phyloP scores from a whole-genome alignment of 805 yeast species.

The Saccharomyces mikatae region DNA sequence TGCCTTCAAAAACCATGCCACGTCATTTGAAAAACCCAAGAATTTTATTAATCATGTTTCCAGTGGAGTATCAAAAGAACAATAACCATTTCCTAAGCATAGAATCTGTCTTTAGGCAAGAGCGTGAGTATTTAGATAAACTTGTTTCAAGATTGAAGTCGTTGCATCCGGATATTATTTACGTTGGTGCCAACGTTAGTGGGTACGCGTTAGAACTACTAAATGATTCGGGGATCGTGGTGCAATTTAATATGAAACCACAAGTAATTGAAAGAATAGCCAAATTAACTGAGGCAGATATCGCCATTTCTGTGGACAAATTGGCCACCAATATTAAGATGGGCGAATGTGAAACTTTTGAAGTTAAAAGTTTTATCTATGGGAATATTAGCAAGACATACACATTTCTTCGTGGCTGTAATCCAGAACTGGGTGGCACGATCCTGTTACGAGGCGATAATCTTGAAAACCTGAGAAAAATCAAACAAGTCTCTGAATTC shows the following conservation, averaged over 20 bases:
- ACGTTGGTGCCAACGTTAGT: slow-evolving; percentile 71
- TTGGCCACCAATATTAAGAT: slow-evolving; percentile 61
- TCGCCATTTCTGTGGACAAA: slow-evolving; percentile 79
- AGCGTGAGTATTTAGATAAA: slow-evolving; percentile 72
- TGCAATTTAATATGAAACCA: slow-evolving; percentile 71
- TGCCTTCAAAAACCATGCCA: slow-evolving; percentile 78
- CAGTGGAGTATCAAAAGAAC: slow-evolving; percentile 72
- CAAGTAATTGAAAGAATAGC: slow-evolving; percentile 75
- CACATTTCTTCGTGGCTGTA: slow-evolving; percentile 73
- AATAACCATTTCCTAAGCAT: slow-evolving; percentile 76
- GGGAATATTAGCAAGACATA: slow-evolving; percentile 57
- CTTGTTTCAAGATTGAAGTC: slow-evolving; percentile 71
- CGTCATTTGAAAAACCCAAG: slow-evolving; percentile 54
- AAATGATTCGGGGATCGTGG: slow-evolving; percentile 70
- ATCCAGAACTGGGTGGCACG: slow-evolving; percentile 68
- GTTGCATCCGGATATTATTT: slow-evolving; percentile 67
- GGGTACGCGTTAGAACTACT: slow-evolving; percentile 72
- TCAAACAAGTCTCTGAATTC: slow-evolving; percentile 74
- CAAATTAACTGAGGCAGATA: slow-evolving; percentile 72
- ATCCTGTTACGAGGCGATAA: slow-evolving; percentile 77
- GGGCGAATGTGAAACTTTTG: slow-evolving; percentile 69
- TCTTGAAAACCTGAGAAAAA: slow-evolving; percentile 48
- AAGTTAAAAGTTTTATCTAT: slow-evolving; percentile 56
- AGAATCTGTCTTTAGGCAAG: slow-evolving; percentile 80
- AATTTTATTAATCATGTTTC: slow-evolving; percentile 78